Base-by-base conservation (phyloP, 2,329 filamentous ascomycete species). In the Venturia asperata region DNA sequence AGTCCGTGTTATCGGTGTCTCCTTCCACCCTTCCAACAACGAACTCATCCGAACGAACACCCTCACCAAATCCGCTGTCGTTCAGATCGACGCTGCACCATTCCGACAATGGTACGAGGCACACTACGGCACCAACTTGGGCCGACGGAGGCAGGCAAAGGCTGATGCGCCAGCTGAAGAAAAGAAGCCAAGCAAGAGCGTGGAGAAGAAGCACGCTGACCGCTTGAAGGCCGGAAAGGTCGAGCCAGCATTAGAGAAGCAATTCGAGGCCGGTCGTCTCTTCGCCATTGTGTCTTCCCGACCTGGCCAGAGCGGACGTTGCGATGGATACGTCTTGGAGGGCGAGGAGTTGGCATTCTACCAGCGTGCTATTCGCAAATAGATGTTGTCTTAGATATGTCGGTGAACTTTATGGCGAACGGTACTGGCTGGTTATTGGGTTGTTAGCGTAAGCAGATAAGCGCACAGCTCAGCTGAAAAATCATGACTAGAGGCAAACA, bases 51-150 rank as follows among this genome's bases (percentile, higher is more conserved):
- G 94, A 79, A 99, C 94, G 82, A 99, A 99, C 89, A 97, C 94
- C 84, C 87, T 99, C 80, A 99, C 94, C 86, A 95, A 92, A 85
- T 91, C 91, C 78, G 94, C 94, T 83, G 91, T 99, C 77, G 91
- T 99, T 80, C 94, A 99, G 86, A 85, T 99, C 82, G 94, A 99
- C 82, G 94, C 95, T 75, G 91, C 94, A 70, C 94, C 94, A 73
- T 99, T 99, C 91, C 87, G 94, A 80, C 93, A 97, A 85, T 99
- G 94, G 94, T 99, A 96, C 84, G 94, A 99, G 88, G 91, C 94
- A 74, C 94, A 99, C 89, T 99, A 99, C 87, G 94, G 94, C 78
- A 86, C 91, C 81, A 75, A 84, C 75, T 79, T 99, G 70, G 94
- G 94, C 80, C 90, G 92, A 76, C 89, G 89, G 82, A 91, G 92